Evolutionary conservation across 78 protist species (phyloP).

Genomic region (Bodo saltans): DNA sequence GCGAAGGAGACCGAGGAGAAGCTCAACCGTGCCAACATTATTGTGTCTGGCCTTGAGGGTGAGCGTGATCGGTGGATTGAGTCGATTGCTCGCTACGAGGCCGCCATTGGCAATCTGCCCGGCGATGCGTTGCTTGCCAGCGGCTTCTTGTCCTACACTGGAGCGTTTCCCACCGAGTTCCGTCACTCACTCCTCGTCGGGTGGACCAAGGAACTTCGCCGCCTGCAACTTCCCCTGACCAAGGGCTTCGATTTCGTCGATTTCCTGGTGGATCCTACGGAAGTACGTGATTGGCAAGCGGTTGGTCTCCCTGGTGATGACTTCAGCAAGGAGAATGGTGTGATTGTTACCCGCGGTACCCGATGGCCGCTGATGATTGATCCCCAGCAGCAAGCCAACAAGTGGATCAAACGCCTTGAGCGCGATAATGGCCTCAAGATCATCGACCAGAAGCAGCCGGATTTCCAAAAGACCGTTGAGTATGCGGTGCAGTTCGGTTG

Average conservation of each 20-base stretch:
- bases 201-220: slow-evolving; percentile 28
- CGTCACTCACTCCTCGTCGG: slow-evolving; percentile 37
- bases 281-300: slow-evolving; percentile 66
- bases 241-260: slow-evolving; percentile 36
- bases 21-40: slow-evolving; percentile 65
- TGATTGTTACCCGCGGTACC: slow-evolving; percentile 62
- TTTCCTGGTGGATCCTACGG: slow-evolving; percentile 63
- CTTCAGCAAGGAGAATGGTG: slow-evolving; percentile 76
- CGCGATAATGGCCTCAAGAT: slow-evolving; percentile 38
- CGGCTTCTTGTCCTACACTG: slow-evolving; percentile 80
- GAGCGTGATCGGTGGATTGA: slow-evolving; percentile 75
- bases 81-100: slow-evolving; percentile 26
- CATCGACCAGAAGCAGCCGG: slow-evolving; percentile 29
- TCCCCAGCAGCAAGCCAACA: slow-evolving; percentile 84
- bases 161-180: slow-evolving; percentile 72
- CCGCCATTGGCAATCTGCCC: slow-evolving; percentile 25
- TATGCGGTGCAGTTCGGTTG: slow-evolving; percentile 67
- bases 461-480: slow-evolving; percentile 57
- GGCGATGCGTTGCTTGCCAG: slow-evolving; percentile 83
- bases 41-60: slow-evolving; percentile 72
- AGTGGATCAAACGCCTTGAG: slow-evolving; percentile 71
- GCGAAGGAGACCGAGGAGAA: slow-evolving; percentile 60
- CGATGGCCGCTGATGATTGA: slow-evolving; percentile 89
- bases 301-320: slow-evolving; percentile 77
- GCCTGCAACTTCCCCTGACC: neutral